phyloP scores from a whole-genome alignment of 2,329 filamentous ascomycete species.

The Sclerotinia glacialis region DNA sequence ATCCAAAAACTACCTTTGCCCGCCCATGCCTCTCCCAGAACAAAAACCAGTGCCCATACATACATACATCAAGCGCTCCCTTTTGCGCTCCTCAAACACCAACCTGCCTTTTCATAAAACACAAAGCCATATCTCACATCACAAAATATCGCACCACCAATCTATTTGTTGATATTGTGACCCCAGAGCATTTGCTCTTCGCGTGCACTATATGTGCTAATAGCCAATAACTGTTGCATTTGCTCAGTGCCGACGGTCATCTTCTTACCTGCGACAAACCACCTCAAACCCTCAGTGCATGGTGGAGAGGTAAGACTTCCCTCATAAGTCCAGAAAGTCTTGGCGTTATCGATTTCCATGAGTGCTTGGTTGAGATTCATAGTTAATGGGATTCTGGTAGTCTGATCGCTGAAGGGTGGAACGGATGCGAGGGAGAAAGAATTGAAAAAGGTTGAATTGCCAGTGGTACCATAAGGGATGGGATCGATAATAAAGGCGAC shows the following conservation, averaged over 20 bases:
- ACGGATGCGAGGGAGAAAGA: not conserved
- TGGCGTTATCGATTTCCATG: slow-evolving; percentile 42
- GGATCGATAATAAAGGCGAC: slow-evolving; percentile 48
- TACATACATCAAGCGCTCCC: not conserved
- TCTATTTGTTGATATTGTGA: slow-evolving; percentile 8
- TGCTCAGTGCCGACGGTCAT: slow-evolving; percentile 46
- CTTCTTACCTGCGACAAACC: slow-evolving; percentile 45
- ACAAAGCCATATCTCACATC: not conserved
- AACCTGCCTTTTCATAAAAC: not conserved
- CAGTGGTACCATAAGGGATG: slow-evolving; percentile 21
- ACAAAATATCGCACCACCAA: too few species aligned
- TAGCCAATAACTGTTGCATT: slow-evolving; percentile 20
- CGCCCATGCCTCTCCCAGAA: too few species aligned
- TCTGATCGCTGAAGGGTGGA: not conserved
- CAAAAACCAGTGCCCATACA: too few species aligned
- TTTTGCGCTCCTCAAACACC: not conserved
- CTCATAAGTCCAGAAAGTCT: slow-evolving; percentile 49
- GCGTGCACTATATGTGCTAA: slow-evolving; percentile 1
- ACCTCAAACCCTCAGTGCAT: slow-evolving; percentile 48
- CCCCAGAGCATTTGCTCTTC: slow-evolving; percentile 12
- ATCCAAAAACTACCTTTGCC: not conserved
- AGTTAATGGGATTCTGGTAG: not conserved
- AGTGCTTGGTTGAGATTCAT: slow-evolving; percentile 34
- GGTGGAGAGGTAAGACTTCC: slow-evolving; percentile 49
- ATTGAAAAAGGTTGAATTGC: slow-evolving; percentile 11